Evolutionary conservation across 345 rosid genomes (phyloP), one percentile per base, ranked within the genome.

Genomic region (Citrus cavaleriei): DNA sequence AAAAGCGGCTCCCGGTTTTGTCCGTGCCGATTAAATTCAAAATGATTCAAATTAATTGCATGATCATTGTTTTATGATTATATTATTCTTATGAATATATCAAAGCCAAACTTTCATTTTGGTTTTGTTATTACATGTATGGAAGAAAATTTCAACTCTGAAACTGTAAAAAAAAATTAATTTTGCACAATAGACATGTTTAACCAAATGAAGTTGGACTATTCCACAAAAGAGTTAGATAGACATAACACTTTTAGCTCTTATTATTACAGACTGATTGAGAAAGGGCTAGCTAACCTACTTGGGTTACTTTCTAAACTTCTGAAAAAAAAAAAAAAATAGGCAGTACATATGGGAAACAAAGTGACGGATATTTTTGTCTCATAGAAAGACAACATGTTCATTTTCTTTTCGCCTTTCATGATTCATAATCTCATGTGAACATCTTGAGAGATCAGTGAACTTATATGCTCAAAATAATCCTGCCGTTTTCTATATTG

Each of bases 371-470:
- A 79, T 24, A 21, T 60, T 77, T 79, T 79, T 85, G 83, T 82
- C 73, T 81, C 74, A 65, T n/a, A 55, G 76, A 70, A 70, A 82
- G 84, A 82, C 80, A 84, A 68, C 64, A 77, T 74, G 73, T 27
- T 69, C 77, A 60, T 67, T 69, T 74, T 42, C 62, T 73, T 61
- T 72, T 70, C n/a, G 72, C 61, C 68, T 80, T 76, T 67, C 83
- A 46, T 46, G 5, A 46, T 3, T 46, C 51, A 46, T 46, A 16
- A 73, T 83, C 42, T 83, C 42, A 65, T 65, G 82, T 83, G 84
- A 82, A n/a, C 78, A 35, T 34, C 46, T 58, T 46, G 35, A 74
- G 34, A 28, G 69, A 65, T 65, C 25, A 19, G 21, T 73, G 22
- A 73, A 75, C 46, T 81, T 76, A 40, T 69, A 70, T 79, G 72